Percentiles rank a stretch among this genome's conserved stretches.
These are phyloP conservation scores for Miscanthus lutarioriparius DNA, from an alignment of 176 grass and related monocot genomes.

Conservation along the genomic window DNA sequence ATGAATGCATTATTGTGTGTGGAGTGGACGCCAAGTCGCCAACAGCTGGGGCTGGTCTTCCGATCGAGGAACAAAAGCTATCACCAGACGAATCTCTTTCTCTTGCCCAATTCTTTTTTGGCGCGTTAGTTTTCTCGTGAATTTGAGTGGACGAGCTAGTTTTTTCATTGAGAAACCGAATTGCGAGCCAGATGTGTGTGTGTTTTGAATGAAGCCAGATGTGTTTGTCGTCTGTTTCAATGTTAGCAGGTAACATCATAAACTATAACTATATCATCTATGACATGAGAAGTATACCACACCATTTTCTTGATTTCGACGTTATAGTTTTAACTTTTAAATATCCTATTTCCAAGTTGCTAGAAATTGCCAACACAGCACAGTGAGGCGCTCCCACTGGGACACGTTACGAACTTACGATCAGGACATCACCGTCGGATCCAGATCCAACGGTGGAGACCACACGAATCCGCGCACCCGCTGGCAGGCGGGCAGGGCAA, in stretches of 20 bases:
- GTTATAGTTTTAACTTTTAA: neutral
- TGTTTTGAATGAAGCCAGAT: no score
- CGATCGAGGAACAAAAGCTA: neutral
- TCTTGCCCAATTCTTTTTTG: neutral
- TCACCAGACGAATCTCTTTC: neutral
- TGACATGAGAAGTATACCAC: neutral
- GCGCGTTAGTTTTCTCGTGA: neutral
- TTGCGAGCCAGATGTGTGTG: neutral
- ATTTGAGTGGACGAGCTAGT: neutral
- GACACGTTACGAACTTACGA: neutral
- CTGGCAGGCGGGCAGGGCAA: neutral
- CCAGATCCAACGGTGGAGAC: neutral
- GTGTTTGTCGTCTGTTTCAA: neutral
- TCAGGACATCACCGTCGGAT: neutral
- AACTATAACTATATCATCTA: neutral
- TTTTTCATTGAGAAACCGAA: neutral
- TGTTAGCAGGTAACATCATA: neutral
- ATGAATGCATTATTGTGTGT: neutral
- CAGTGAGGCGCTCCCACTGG: neutral
- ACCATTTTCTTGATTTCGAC: slow-evolving; percentile 2
- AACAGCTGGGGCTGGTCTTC: neutral
- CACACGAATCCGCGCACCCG: neutral
- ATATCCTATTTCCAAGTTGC: neutral
- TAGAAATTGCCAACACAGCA: neutral
- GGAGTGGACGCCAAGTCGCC: neutral